Base-by-base conservation (phyloP, 176 grass and related monocot genomes). In the Oryza nivara region DNA sequence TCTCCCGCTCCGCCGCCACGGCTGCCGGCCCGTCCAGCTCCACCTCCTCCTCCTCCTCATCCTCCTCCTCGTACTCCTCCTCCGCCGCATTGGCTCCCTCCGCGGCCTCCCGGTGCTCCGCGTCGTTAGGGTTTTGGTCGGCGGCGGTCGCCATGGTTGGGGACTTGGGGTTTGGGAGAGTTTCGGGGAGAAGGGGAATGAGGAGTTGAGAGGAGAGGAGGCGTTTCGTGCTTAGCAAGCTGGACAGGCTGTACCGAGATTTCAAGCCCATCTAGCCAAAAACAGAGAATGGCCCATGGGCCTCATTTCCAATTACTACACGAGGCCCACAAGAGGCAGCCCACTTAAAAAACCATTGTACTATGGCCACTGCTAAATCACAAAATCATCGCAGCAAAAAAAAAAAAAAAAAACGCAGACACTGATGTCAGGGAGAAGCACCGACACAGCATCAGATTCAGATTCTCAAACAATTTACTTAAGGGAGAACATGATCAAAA, bases 121-220 rank as follows among this genome's bases (percentile, higher is more conserved):
- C 38, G 19, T 85, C 35, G 35, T 67, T 78, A 84, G 91, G 80
- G 82, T 91, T 82, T 75, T 89, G 72, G 82, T 35, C 85, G 49
- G 93, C 74, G 82, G 88, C 73, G 79, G 86, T 68, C 17, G 83
- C 81, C 90, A 82, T 88, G 72, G 56, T 19, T 80, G 90, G 54
- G 81, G 83, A 5, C 41, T 75, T 52, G 68, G 77, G 47, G 48
- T 49, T 49, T 49, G 49, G 4, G 14, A 22, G 56, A 61, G 6
- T 61, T 61, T 61, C 56, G n/a, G 56, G 20, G 56, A 61, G 52
- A 61, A 61, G 56, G 56, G n/a, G 58, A 63, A 23, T 7, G 56
- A 54, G 51, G 51, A 54, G 3, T 49, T 49, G 40, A 38, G 46
- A 68, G 32, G 72, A 68, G 23, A 46, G 61, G 58, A n/a, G 68